Conservation (phyloP, 2,329 filamentous ascomycete genomes). For the Pseudogymnoascus sp. region DNA sequence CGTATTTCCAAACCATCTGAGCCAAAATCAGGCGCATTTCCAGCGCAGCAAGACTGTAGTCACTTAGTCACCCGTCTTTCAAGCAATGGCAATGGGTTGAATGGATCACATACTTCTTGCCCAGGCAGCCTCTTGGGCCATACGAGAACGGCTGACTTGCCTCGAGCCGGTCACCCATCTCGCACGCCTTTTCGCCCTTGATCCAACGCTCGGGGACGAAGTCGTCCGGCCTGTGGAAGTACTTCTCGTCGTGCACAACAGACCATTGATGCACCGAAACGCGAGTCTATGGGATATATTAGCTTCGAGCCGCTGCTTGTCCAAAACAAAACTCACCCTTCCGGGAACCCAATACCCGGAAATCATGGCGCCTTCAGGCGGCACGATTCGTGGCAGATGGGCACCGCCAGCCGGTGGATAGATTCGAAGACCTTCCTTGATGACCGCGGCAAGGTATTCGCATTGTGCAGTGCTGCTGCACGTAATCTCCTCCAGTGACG, state of each 20-base stretch:
- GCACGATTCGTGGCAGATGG: slow-evolving; percentile 16
- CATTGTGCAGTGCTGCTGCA: slow-evolving; percentile 18
- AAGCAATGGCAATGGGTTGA: neutral
- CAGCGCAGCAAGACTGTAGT: slow-evolving; percentile 14
- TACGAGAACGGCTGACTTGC: slow-evolving; percentile 15
- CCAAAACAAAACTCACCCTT: slow-evolving; percentile 12
- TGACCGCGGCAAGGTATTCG: slow-evolving; percentile 28
- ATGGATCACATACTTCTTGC: slow-evolving; percentile 13
- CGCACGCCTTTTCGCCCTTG: slow-evolving; percentile 13
- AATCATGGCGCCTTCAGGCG: slow-evolving; percentile 16
- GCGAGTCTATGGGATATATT: slow-evolving; percentile 12
- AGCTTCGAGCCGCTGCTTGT: neutral
- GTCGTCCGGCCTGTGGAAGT: slow-evolving; percentile 15
- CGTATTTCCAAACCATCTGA: slow-evolving; percentile 24
- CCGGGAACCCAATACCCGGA: slow-evolving; percentile 18
- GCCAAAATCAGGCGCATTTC: slow-evolving; percentile 18
- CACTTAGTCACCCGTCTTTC: neutral
- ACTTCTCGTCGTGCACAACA: slow-evolving; percentile 14
- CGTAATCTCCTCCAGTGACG: slow-evolving; percentile 19
- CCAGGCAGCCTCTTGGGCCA: slow-evolving; percentile 16
- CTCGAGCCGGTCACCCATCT: slow-evolving; percentile 23
- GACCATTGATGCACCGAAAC: slow-evolving; percentile 21
- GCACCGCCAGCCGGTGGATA: slow-evolving; percentile 22
- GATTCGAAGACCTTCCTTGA: slow-evolving; percentile 29
- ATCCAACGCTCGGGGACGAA: slow-evolving; percentile 20